Base-by-base conservation (phyloP, 73 alveolate genomes). In the Blepharisma japonicum region DNA sequence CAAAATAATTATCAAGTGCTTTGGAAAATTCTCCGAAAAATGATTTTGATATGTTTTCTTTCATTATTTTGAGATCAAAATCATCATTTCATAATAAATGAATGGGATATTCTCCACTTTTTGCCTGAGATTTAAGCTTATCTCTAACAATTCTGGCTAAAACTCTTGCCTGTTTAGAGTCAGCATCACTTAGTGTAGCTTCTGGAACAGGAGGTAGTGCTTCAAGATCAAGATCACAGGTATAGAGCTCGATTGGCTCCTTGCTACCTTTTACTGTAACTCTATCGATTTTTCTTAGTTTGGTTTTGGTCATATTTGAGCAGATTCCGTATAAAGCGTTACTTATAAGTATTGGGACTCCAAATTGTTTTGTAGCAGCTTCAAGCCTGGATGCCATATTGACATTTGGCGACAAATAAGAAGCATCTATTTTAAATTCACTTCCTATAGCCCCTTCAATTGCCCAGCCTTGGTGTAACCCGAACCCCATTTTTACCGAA, bases 401-500 rank as follows among this genome's bases (percentile, higher is more conserved):
- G n/a, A 90, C 97, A 88, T 90, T 90, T 20, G 97, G 97, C 6
- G 88, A 67, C 14, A 70, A 45, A 70, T 70, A 70, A 70, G 80
- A 39, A 39, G 80, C 76, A 70, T 70, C 80, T 70, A 70, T 45
- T 70, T 70, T 70, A 45, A 39, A 70, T n/a, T 70, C 71, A 45
- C 80, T 70, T 39, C 80, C 80, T 7, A 70, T 45, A 39, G 80
- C 80, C 27, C 80, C 80, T 61, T 61, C 74, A 20, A 61, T 61
- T 1, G 74, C 74, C 74, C 74, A 61, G 0, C 98, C 98, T 38
- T 81, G 87, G 81, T 91, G 96, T 27, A 94, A 89, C 27, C 98
- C 98, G 72, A 94, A 94, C 5, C 98, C 98, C 88, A 94, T 88
- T 84, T 88, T 89, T 21, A 94, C 93, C 4, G 82, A 55, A 78